Evolutionary conservation across 306 rosid species (phyloP).

Genomic region (Astragalus glycyphyllos): DNA sequence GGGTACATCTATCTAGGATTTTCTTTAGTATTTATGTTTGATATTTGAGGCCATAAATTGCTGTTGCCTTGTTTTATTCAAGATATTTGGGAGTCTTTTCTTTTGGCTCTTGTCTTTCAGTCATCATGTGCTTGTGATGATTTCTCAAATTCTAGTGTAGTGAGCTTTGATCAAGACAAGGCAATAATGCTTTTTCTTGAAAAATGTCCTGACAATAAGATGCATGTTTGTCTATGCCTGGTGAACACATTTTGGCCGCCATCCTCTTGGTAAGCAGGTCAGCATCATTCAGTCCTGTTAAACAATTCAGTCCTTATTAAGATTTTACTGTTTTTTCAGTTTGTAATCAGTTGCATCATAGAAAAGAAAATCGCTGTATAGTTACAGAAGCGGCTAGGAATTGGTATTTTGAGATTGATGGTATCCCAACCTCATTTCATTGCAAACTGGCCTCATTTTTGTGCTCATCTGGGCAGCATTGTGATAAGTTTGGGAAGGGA

Average conservation of each 20-base stretch:
- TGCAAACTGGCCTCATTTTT: not conserved
- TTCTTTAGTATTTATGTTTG: not conserved
- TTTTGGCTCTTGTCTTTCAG: conserved; percentile 13
- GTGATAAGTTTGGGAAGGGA: too few relatives aligned
- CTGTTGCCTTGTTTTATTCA: conserved; percentile 1
- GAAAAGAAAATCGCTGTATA: not conserved
- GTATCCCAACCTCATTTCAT: not conserved
- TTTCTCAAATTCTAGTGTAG: conserved; percentile 6
- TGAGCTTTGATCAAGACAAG: conserved; percentile 2
- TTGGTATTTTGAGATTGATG: too few relatives aligned
- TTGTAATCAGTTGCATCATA: not conserved
- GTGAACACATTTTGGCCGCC: not conserved
- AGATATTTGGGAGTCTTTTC: not conserved
- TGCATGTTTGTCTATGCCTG: not conserved
- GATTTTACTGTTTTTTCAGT: not conserved
- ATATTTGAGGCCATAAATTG: conserved; percentile 6
- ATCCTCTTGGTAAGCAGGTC: not conserved
- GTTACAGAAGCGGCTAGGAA: not conserved
- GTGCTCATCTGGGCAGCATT: not conserved
- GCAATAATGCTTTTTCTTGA: conserved; percentile 19
- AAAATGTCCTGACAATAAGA: conserved; percentile 13
- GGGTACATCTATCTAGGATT: conserved; percentile 4
- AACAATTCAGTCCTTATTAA: not conserved
- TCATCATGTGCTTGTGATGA: not conserved
- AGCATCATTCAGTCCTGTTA: not conserved